phyloP scores from a whole-genome alignment of 495 filamentous ascomycete genomes.

The Penicillium paradoxum region DNA sequence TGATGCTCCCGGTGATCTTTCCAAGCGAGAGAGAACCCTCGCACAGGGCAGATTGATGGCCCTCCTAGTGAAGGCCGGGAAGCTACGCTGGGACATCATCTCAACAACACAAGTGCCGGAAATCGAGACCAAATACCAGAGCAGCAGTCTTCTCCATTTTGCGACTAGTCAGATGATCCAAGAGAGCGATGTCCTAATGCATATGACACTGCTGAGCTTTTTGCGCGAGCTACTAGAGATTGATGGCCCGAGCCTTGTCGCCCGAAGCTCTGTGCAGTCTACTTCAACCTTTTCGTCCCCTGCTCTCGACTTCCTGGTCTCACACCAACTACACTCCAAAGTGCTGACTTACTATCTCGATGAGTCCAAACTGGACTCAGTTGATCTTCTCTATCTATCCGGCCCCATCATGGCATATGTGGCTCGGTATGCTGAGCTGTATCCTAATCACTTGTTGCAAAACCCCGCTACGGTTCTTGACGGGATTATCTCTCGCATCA shows the following conservation, averaged over 20 bases:
- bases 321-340: conserved; percentile 45
- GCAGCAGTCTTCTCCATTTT: conserved; percentile 65
- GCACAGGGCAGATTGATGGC: conserved; percentile 74
- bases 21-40: conserved; percentile 62
- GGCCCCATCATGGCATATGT: conserved; percentile 55
- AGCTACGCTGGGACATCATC: conserved; percentile 59
- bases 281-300: conserved; percentile 44
- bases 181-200: conserved; percentile 70
- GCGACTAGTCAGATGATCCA: conserved; percentile 72
- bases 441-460: conserved; percentile 51
- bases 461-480: conserved; percentile 36
- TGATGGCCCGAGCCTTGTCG: conserved; percentile 33
- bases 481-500: conserved; percentile 44
- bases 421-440: conserved; percentile 49
- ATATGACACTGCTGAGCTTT: conserved; percentile 72
- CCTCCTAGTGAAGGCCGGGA: conserved; percentile 62
- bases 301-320: conserved; percentile 53
- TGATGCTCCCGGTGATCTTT: conserved; percentile 37
- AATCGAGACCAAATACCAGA: conserved; percentile 51
- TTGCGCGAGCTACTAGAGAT: conserved; percentile 59
- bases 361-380: conserved; percentile 44
- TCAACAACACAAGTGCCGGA: conserved; percentile 54
- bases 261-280: conserved; percentile 30
- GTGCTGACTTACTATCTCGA: conserved; percentile 51
- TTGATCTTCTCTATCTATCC: conserved; percentile 49